These are phyloP conservation scores for Keithomyces neogunnii DNA, from an alignment of 2,329 filamentous ascomycete species.

Conservation along the genomic window DNA sequence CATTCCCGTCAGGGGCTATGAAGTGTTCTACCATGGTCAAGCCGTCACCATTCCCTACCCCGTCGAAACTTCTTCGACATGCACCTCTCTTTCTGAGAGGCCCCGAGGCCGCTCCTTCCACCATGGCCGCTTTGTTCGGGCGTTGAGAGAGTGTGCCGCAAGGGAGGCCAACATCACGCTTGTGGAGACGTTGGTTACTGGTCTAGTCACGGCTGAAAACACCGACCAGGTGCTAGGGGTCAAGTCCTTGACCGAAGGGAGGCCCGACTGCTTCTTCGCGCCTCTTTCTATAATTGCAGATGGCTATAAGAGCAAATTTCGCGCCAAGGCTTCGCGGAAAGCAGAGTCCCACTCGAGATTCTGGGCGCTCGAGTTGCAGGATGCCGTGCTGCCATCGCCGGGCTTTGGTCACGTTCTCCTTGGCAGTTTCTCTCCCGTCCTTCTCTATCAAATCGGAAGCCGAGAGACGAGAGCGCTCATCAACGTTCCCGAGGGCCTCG, in stretches of 20 bases:
- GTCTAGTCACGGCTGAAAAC: neutral
- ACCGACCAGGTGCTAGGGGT: neutral
- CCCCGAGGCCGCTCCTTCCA: neutral
- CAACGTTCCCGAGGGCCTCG: too few relatives aligned
- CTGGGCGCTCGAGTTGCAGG: too few relatives aligned
- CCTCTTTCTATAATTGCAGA: neutral
- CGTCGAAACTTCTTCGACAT: neutral
- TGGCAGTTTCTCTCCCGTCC: too few relatives aligned
- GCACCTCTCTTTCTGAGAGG: neutral
- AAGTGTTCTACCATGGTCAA: neutral
- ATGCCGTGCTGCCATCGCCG: too few relatives aligned
- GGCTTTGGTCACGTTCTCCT: too few relatives aligned
- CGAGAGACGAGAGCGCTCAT: too few relatives aligned
- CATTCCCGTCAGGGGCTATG: neutral
- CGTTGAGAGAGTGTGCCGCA: neutral
- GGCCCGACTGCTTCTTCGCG: neutral
- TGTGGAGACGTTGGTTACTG: neutral
- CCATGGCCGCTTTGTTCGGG: neutral
- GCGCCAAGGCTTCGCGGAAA: neutral
- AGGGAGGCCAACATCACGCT: neutral
- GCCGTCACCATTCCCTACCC: neutral
- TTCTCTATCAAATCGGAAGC: too few relatives aligned
- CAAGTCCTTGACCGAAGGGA: neutral
- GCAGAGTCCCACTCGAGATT: neutral
- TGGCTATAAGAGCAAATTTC: slow-evolving; percentile 1